Base-by-base conservation (phyloP, 164 flowering plant species). In the Berberis vulgaris region DNA sequence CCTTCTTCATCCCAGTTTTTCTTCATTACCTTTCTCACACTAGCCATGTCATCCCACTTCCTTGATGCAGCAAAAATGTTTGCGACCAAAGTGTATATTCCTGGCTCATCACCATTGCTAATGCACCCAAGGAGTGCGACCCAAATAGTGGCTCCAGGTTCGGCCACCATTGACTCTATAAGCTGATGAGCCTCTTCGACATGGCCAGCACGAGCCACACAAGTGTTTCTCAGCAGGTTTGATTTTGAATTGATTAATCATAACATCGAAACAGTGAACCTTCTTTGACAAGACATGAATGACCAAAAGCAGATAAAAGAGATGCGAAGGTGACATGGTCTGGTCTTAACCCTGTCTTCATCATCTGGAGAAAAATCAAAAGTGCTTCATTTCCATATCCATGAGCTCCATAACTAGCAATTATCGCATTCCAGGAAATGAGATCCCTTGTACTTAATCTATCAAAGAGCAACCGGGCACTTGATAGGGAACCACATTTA, bases 381-480 rank as follows among this genome's bases (percentile, higher is more conserved):
- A 71, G 70, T 41, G 75, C 75, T 53, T 71, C 74, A 54, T 46
- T 55, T 53, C 70, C 78, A 59, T 39, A 43, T 60, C 78, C 78
- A 57, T 75, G 78, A 49, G 59, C 57, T 40, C 75, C 78, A 63
- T 75, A 75, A 61, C 72, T 60, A 61, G 78, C 45, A 45, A 75
- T 71, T 57, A 75, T 71, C 39, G 75, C 68, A 43, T 71, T 75
- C 78, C 78, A 71, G 45, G 75, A 65, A 7, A 75, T 75, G 46
- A 54, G 13, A 44, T 75, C 75, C 54, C 72, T 65, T 2, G 41
- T 58, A 40, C 62, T 68, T 54, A 68, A 42, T 47, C 57, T 57
- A 69, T 75, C 67, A 65, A 75, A 75, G 45, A 71, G 66, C 1
- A 57, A 38, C 40, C 68, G 50, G 26, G 78, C 75, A 60, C 64